phyloP scores from a whole-genome alignment of 192 early-diverging fungal species.

The Cladochytrium replicatum region DNA sequence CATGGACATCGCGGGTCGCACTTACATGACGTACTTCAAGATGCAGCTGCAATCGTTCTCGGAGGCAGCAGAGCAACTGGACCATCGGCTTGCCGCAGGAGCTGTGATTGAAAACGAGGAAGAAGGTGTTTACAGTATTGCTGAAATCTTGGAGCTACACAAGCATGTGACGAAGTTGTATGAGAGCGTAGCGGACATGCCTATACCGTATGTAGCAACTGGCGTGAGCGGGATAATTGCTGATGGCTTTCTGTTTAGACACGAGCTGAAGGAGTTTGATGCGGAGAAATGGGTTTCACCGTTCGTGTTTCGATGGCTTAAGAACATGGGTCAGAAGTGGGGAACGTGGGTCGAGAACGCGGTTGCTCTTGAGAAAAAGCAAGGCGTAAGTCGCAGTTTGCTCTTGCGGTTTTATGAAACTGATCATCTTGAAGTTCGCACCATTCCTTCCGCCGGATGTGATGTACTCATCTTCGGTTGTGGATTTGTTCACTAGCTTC shows the following conservation, averaged over 20 bases:
- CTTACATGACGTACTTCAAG: background rate
- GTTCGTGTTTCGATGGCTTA: constrained; percentile 46
- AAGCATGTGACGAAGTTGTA: constrained; percentile 6
- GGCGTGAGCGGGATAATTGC: background rate
- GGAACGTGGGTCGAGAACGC: constrained; percentile 50
- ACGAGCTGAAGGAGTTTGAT: constrained; percentile 34
- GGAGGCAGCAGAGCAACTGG: background rate
- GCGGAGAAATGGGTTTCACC: constrained; percentile 51
- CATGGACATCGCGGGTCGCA: background rate
- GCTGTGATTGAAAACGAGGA: background rate
- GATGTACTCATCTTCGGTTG: constrained; percentile 63
- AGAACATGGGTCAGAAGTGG: constrained; percentile 36
- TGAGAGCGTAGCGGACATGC: background rate
- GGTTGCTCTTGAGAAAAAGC: constrained; percentile 42
- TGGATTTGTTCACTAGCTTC: constrained; percentile 73
- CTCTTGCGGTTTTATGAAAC: constrained; percentile 12
- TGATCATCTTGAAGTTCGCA: constrained; percentile 23
- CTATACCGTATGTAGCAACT: constrained; percentile 1
- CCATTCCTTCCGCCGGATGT: constrained; percentile 31
- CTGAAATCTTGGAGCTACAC: constrained; percentile 13
- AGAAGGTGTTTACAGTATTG: constrained; percentile 7
- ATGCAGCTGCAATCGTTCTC: background rate
- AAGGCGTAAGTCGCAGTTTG: constrained; percentile 14
- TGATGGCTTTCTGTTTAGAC: background rate
- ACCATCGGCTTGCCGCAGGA: no score